Conservation (phyloP, 352 stramenopile genomes). For the Chloridella minuta region DNA sequence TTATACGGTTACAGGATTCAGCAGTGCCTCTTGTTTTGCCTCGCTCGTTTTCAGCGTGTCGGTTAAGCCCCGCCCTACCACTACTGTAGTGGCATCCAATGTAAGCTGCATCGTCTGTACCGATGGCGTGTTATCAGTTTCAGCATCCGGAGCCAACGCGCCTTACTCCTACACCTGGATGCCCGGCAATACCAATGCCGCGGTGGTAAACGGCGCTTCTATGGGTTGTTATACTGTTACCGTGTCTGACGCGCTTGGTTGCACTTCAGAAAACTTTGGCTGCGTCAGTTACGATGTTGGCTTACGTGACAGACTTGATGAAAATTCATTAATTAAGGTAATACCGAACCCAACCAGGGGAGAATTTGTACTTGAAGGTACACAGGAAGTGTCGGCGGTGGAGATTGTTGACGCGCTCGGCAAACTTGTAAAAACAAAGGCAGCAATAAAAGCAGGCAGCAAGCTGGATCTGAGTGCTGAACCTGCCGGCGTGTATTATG, state of each 20-base stretch:
- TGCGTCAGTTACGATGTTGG: neutral
- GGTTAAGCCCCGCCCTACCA: neutral
- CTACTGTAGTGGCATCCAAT: neutral
- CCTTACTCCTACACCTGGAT: neutral
- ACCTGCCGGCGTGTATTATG: too few species aligned
- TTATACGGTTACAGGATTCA: neutral
- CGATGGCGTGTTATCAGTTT: neutral
- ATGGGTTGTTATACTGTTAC: neutral
- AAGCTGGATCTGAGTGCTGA: too few species aligned
- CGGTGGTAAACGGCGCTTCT: neutral
- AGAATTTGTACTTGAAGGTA: neutral
- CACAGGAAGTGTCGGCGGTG: too few species aligned
- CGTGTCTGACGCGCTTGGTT: neutral
- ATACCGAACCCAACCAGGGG: neutral
- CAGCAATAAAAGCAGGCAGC: too few species aligned
- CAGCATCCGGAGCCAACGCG: neutral
- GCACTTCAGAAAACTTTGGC: neutral
- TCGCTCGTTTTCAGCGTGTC: neutral
- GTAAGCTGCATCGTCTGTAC: neutral
- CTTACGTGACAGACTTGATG: neutral
- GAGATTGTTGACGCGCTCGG: too few species aligned
- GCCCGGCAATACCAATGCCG: neutral
- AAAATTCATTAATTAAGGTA: neutral
- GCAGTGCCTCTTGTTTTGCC: neutral
- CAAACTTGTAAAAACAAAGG: too few species aligned